A percentile compares a stretch with the other conserved stretches of the same genome.
These are phyloP conservation scores for Fusarium napiforme DNA, from an alignment of 2,329 filamentous ascomycete species.

Conservation along the genomic window DNA sequence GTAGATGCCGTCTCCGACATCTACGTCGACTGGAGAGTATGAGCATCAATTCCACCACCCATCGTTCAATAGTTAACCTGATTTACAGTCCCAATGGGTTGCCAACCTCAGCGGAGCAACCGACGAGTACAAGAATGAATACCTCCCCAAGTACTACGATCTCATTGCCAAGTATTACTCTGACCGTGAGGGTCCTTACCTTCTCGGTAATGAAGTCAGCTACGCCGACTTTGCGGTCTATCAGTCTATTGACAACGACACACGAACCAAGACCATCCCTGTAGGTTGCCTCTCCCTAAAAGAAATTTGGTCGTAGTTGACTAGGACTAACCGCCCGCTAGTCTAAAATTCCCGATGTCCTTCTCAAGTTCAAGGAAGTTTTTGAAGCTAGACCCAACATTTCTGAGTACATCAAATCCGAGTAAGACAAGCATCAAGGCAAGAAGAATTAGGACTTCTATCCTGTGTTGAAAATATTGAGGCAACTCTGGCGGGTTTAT, in stretches of 20 bases:
- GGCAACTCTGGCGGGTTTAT: no score
- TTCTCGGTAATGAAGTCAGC: constrained; percentile 18
- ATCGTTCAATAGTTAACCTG: no score
- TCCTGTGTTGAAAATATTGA: neutral
- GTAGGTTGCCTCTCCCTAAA: neutral
- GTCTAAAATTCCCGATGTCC: constrained; percentile 13
- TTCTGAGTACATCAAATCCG: constrained; percentile 21
- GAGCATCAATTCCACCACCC: accelerated
- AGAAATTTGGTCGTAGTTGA: accelerated
- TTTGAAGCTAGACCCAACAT: constrained; percentile 22
- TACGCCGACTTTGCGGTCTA: constrained; percentile 28
- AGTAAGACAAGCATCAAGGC: neutral
- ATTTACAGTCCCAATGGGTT: constrained; percentile 4
- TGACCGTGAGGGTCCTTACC: constrained; percentile 24
- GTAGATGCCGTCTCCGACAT: constrained; percentile 21
- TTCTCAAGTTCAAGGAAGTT: constrained; percentile 22
- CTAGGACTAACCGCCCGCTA: accelerated
- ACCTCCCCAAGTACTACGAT: constrained; percentile 15
- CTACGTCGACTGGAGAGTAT: constrained; percentile 27
- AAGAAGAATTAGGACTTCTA: neutral
- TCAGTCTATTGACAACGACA: constrained; percentile 27
- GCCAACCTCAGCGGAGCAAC: neutral
- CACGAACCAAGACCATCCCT: constrained; percentile 15
- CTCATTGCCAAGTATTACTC: constrained; percentile 21
- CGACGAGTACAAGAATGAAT: constrained; percentile 24